phyloP scores from a whole-genome alignment of 805 yeast species.

The baker's yeast (Saccharomyces cerevisiae) region DNA sequence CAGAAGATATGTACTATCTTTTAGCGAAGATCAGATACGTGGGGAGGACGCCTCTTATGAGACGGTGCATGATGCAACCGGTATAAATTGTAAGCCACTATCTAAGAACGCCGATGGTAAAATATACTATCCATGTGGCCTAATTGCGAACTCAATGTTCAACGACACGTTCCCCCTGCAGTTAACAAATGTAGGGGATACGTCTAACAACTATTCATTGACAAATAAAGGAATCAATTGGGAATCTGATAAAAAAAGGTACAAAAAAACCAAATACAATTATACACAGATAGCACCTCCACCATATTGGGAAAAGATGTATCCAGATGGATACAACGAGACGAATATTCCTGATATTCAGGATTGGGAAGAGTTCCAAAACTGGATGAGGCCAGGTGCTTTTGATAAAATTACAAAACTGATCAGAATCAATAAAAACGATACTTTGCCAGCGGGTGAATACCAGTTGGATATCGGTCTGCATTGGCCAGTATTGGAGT shows the following conservation, averaged over 20 bases:
- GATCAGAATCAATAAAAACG: constrained; percentile 54
- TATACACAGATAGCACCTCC: constrained; percentile 80
- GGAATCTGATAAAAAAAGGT: constrained; percentile 67
- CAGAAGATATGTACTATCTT: constrained; percentile 84
- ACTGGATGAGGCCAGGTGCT: constrained; percentile 93
- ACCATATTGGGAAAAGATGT: constrained; percentile 75
- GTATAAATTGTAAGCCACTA: constrained; percentile 59
- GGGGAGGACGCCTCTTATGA: constrained; percentile 59
- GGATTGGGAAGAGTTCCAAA: constrained; percentile 76
- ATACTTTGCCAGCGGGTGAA: constrained; percentile 45
- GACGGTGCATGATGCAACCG: constrained; percentile 42
- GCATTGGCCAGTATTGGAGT: constrained; percentile 71
- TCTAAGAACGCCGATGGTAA: constrained; percentile 43
- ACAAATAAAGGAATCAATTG: constrained; percentile 68
- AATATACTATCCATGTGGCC: constrained; percentile 87
- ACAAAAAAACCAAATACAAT: constrained; percentile 62
- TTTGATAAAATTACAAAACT: constrained; percentile 60
- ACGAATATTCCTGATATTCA: constrained; percentile 71
- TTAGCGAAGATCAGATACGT: constrained; percentile 73
- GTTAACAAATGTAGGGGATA: constrained; percentile 27
- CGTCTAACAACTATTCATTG: constrained; percentile 31
- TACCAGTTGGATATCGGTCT: constrained; percentile 61
- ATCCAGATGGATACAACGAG: constrained; percentile 83
- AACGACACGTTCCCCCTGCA: constrained; percentile 67
- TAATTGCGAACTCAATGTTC: constrained; percentile 86